Conservation (phyloP, 805 yeast species). For the Cephaloascus albidus region DNA sequence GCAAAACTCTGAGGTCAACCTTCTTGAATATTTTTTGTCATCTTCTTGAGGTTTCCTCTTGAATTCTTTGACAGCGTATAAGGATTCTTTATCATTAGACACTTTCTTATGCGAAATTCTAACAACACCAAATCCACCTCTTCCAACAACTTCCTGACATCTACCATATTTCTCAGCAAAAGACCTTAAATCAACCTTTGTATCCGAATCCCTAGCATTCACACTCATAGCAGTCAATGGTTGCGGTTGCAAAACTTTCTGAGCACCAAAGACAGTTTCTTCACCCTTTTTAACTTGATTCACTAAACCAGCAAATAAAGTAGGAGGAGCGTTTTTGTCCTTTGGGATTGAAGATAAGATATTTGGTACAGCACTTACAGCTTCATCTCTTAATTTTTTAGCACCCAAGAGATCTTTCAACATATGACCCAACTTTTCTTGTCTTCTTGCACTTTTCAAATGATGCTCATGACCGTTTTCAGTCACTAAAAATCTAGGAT, state of each 20-base stretch:
- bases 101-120: constrained; percentile 72
- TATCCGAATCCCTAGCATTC: constrained; percentile 5
- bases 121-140: constrained; percentile 92
- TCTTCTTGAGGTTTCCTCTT: constrained; percentile 51
- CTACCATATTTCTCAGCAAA: constrained; percentile 87
- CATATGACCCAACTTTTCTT: constrained; percentile 69
- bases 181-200: constrained; percentile 34
- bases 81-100: constrained; percentile 27
- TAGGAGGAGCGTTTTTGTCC: constrained; percentile 44
- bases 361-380: constrained; percentile 67
- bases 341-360: constrained; percentile 24
- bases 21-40: constrained; percentile 56
- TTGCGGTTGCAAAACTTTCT: constrained; percentile 6
- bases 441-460: constrained; percentile 65
- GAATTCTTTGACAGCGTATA: constrained; percentile 87
- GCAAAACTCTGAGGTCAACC: constrained; percentile 77
- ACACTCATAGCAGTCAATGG: constrained; percentile 8
- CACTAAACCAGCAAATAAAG: constrained; percentile 59
- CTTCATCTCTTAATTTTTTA: constrained; percentile 59
- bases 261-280: constrained; percentile 15
- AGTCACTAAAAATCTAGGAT: constrained; percentile 42
- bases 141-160: constrained; percentile 90
- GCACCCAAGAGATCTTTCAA: constrained; percentile 70
- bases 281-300: constrained; percentile 40
- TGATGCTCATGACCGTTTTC: constrained; percentile 85